These are phyloP conservation scores for Calophaca sinica DNA, from an alignment of 306 rosid species.

Conservation along the genomic window DNA sequence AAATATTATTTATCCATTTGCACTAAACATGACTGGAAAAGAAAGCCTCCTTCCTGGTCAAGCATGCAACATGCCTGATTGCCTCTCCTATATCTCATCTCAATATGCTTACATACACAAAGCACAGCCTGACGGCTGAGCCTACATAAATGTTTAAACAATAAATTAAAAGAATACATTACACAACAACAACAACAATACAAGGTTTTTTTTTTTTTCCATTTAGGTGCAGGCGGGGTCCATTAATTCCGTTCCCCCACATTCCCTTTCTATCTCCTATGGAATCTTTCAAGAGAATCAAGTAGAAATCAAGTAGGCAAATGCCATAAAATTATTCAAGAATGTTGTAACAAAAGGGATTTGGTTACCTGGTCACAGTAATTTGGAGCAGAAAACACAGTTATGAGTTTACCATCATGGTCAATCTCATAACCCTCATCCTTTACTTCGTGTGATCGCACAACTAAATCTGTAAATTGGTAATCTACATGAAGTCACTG, in stretches of 20 bases:
- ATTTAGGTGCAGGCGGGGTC: not conserved
- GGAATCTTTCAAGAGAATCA: too few species aligned
- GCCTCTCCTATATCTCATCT: not conserved
- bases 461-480: conserved; percentile 79
- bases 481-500: conserved; percentile 36
- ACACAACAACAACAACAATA: not conserved
- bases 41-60: conserved; percentile 9
- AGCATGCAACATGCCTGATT: conserved; percentile 3
- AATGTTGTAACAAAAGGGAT: conserved; percentile 13
- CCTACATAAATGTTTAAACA: conserved; percentile 15
- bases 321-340: not conserved
- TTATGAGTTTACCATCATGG: conserved; percentile 96
- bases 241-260: too few species aligned
- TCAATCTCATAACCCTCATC: conserved; percentile 98
- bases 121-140: not conserved
- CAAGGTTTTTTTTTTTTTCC: not conserved
- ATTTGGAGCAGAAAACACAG: conserved; percentile 99
- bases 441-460: conserved; percentile 99
- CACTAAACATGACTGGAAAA: conserved; percentile 3
- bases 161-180: not conserved
- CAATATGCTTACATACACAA: not conserved
- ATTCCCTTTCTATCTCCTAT: too few species aligned
- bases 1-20: conserved; percentile 14
- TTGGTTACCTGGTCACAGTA: conserved; percentile 96
- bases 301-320: not conserved